These are phyloP conservation scores for Dysphania ambrosioides DNA, from an alignment of 148 eudicot genomes.

Conservation along the genomic window DNA sequence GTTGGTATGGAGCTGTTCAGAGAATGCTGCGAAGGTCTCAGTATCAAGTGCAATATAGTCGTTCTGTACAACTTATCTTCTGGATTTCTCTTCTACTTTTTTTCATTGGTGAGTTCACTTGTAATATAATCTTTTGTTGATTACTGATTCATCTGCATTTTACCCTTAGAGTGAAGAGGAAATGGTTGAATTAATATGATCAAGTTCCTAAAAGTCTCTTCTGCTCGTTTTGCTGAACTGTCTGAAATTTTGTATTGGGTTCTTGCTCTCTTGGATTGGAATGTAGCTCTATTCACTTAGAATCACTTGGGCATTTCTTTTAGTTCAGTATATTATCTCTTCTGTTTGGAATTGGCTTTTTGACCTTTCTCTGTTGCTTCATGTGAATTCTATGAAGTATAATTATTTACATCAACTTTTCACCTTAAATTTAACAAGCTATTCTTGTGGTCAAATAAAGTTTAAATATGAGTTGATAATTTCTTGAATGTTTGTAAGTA, in stretches of 20 bases:
- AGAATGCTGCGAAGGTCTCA: slow-evolving; percentile 78
- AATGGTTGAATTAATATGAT: not conserved
- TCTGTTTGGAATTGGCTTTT: not conserved
- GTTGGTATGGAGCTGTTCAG: slow-evolving; percentile 74
- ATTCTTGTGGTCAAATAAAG: too few relatives aligned
- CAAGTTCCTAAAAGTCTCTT: not conserved
- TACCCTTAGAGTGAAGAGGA: not conserved
- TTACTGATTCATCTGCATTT: slow-evolving; percentile 2
- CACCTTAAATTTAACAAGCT: too few relatives aligned
- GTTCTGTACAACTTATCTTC: slow-evolving; percentile 48
- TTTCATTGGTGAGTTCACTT: slow-evolving; percentile 58
- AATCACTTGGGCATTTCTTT: not conserved
- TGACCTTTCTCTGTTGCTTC: not conserved
- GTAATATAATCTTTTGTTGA: not conserved
- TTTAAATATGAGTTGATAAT: too few relatives aligned
- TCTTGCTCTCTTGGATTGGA: not conserved
- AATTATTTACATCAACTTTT: not conserved
- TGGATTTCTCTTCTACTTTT: slow-evolving; percentile 46
- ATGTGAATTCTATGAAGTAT: not conserved
- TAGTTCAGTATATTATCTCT: not conserved
- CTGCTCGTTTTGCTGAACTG: not conserved
- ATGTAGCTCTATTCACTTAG: not conserved
- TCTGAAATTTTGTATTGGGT: not conserved
- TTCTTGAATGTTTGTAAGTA: too few relatives aligned
- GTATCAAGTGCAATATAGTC: slow-evolving; percentile 68